Evolutionary conservation across 192 early-diverging fungal species (phyloP).

Genomic region (Geranomyces michiganensis): DNA sequence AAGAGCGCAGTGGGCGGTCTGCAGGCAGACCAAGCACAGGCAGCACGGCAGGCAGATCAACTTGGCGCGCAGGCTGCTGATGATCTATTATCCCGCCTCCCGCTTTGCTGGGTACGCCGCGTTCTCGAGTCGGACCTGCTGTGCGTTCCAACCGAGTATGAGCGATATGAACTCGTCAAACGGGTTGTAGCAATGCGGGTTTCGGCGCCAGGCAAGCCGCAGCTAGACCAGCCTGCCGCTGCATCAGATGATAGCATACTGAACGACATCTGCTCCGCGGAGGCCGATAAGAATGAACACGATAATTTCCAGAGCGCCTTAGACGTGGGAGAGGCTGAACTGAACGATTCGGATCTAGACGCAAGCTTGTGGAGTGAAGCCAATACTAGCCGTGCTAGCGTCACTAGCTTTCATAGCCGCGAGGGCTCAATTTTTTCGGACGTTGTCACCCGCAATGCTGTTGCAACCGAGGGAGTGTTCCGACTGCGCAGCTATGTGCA

Average conservation of each 20-base stretch:
- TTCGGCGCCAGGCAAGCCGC: neutral
- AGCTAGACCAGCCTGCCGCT: too few species aligned
- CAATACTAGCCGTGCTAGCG: conserved; percentile 2
- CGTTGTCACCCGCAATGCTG: conserved; percentile 15
- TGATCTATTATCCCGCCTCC: conserved; percentile 7
- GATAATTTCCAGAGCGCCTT: neutral
- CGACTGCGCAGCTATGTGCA: conserved; percentile 22
- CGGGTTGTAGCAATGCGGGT: conserved; percentile 27
- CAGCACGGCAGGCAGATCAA: neutral
- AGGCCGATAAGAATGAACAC: neutral
- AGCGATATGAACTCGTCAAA: conserved; percentile 49
- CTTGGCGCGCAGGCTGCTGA: conserved; percentile 4
- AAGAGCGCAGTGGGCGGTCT: neutral
- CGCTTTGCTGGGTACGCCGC: conserved; percentile 32
- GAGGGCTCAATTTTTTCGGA: neutral
- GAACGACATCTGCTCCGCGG: conserved; percentile 8
- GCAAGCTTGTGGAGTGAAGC: conserved; percentile 30
- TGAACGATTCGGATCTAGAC: neutral
- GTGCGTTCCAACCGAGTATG: conserved; percentile 42
- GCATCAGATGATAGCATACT: neutral
- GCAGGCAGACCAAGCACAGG: neutral
- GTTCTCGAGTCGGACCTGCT: conserved; percentile 34
- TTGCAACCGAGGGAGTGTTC: conserved; percentile 23
- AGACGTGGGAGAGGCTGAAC: neutral
- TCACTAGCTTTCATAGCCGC: neutral